Base-by-base conservation (phyloP, 192 early-diverging fungal species). In the Backusella mclennaniae region DNA sequence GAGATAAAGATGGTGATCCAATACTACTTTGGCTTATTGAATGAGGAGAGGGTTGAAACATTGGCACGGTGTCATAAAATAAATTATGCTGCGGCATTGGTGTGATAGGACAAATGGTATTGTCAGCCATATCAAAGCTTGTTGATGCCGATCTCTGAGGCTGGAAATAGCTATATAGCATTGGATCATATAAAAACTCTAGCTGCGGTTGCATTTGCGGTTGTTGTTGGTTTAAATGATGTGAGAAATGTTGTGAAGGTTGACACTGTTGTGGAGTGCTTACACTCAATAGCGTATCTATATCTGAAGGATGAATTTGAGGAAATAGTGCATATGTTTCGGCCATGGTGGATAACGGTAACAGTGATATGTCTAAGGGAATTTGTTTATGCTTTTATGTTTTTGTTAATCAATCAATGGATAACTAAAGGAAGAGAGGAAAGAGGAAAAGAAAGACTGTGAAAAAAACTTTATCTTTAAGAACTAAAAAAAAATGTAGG, bases 131-230 rank as follows among this genome's bases (percentile, higher is more conserved):
- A 14, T 63, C 56, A n/a, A 63, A 63, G 23, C 56, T 29, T 63
- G 23, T 63, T 63, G 56, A 63, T 26, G 56, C 29, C 56, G 56
- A 63, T 63, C 56, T 63, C 56, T 63, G 56, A 63, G 56, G 56
- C 26, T 63, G 56, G 14, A 63, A 63, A 63, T 63, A 63, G 8
- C 56, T 29, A 63, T 29, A 11, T 29, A 63, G 12, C 56, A 63
- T 63, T 26, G 56, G 56, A 29, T 26, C 56, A 63, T 63, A 63
- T 29, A 63, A 63, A 63, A 63, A 63, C 21, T 63, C 26, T 63
- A 29, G 56, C 26, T 63, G 56, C 1, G 21, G 56, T 12, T 63
- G 56, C 12, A 29, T 23, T 26, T 59, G 53, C 9, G 21, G 21
- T 59, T 26, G 53, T 11, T 21, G 53, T 2, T 59, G 53, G n/a